Evolutionary conservation across 257 asterid species (phyloP).

Genomic region (Plantago major): DNA sequence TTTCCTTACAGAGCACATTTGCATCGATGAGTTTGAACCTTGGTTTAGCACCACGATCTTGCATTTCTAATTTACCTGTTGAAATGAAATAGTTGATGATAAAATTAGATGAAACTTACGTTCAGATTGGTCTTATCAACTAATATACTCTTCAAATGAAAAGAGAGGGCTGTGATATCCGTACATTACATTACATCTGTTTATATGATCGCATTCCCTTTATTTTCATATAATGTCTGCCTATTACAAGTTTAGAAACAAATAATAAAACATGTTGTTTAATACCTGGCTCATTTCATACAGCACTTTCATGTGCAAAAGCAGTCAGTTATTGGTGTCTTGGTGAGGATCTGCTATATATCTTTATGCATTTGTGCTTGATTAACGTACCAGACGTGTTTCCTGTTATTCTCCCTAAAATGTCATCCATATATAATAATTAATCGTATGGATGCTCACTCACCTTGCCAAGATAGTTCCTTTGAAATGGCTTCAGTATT

Average conservation of each 20-base stretch:
- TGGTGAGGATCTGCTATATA: neutral
- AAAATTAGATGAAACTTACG: no score
- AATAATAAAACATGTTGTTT: neutral
- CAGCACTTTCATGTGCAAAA: neutral
- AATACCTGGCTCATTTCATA: neutral
- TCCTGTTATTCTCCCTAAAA: neutral
- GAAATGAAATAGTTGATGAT: no score
- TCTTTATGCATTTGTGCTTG: no score
- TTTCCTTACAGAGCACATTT: no score
- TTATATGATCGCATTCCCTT: no score
- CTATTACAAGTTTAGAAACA: neutral
- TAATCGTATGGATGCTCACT: neutral
- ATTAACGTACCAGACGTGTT: neutral
- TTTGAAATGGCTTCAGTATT: neutral
- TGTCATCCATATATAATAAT: neutral
- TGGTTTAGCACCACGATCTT: no score
- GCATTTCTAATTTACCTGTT: no score
- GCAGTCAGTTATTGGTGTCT: neutral
- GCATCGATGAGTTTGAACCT: no score
- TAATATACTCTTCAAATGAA: no score
- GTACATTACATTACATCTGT: no score
- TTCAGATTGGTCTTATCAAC: no score
- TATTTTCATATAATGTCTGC: neutral
- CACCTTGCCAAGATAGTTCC: slow-evolving; percentile 2
- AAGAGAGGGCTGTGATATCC: no score